Percentiles rank a stretch among this genome's conserved stretches.
These are phyloP conservation scores for Candida frijolesensis DNA, from an alignment of 1,139 yeast genomes.

Conservation along the genomic window DNA sequence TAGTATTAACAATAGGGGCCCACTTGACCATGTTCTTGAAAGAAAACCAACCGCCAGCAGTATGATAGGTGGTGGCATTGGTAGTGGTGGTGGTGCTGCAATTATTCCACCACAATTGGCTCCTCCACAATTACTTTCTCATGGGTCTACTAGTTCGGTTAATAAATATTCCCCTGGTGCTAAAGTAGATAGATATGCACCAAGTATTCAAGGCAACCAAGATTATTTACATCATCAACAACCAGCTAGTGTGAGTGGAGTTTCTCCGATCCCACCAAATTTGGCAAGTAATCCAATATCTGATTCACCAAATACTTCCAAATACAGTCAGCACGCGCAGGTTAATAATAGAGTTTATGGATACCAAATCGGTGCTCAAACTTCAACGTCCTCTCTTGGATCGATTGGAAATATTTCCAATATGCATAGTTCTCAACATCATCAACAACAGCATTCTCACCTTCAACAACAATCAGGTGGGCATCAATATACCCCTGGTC, in stretches of 20 bases:
- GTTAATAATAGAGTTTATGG: constrained; percentile 11
- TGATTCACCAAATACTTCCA: neutral
- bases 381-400: constrained; percentile 15
- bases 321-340: constrained; percentile 10
- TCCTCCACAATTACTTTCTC: constrained; percentile 19
- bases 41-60: constrained; percentile 7
- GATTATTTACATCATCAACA: neutral
- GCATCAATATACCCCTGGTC: constrained; percentile 3
- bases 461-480: neutral
- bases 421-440: neutral
- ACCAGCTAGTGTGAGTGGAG: neutral
- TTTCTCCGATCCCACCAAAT: neutral
- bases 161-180: constrained; percentile 21
- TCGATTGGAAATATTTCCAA: constrained; percentile 8
- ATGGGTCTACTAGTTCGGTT: constrained; percentile 19
- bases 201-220: constrained; percentile 14
- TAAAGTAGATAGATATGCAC: constrained; percentile 26
- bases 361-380: constrained; percentile 10
- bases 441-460: neutral
- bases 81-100: neutral
- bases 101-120: constrained; percentile 3
- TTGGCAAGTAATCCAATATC: neutral
- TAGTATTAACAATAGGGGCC: constrained; percentile 13
- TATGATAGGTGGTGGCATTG: neutral
- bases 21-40: constrained; percentile 6